Evolutionary conservation across 2,329 filamentous ascomycete species (phyloP), one percentile per base, ranked within the genome.

Genomic region (Hymenoscyphus fraxineus): DNA sequence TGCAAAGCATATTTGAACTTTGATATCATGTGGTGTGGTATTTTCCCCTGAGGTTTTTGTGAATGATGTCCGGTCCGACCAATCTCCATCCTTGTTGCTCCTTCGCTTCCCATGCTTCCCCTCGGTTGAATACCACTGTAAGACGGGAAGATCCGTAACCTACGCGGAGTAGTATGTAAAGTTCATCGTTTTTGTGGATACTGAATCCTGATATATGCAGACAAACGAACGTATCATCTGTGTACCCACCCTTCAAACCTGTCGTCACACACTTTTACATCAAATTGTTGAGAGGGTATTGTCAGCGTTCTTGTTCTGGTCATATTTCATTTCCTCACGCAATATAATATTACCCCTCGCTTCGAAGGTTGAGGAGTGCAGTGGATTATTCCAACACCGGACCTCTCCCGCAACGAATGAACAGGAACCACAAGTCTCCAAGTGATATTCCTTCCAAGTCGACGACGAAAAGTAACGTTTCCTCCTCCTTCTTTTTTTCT

Each of bases 361-460:
- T 51, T 51, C 19, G 44, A 51, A 51, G 22, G 19, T 19, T 47
- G 35, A 27, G 27, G 27, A 27, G 27, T 19, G 41, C 7, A n/a
- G 41, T n/a, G 41, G 16, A n/a, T n/a, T 51, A 51, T 51, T 51
- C 44, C 44, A 51, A 51, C 44, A 51, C 44, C 44, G 19, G 44
- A 51, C n/a, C 4, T 12, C 19, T 12, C 22, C 19, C 44, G 44
- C 44, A 27, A 51, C 44, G 44, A 51, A 35, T 35, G 19, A 27
- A n/a, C 44, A 10, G 44, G 3, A 27, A 27, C 19, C 22, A 35
- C 35, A 12, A 51, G 4, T 51, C 12, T 27, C 41, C 19, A 19
- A 51, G 44, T 51, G 44, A n/a, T 10, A 19, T 51, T 51, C n/a
- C 35, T 10, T 35, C 9, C 4, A 6, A 51, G 44, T n/a, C 27